phyloP scores from a whole-genome alignment of 306 rosid species.

The Quercus cerris region DNA sequence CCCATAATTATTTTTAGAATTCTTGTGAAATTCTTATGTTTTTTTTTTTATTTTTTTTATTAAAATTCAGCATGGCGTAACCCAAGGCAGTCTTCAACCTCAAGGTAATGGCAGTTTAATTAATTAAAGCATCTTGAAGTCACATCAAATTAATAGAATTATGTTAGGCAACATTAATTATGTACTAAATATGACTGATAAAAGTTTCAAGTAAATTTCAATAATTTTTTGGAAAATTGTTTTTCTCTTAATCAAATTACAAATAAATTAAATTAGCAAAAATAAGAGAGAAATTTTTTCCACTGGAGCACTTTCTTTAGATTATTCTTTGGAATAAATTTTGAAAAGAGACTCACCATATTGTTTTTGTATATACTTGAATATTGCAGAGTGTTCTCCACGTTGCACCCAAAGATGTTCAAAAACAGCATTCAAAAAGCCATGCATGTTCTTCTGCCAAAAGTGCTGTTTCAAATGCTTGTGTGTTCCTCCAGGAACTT shows the following conservation, averaged over 20 bases:
- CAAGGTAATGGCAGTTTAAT: conserved; percentile 33
- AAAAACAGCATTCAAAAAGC: conserved; percentile 65
- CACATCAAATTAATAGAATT: too few species aligned
- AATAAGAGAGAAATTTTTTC: too few species aligned
- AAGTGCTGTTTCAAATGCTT: conserved; percentile 72
- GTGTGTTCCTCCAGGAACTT: conserved; percentile 80
- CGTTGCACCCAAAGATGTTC: conserved; percentile 62
- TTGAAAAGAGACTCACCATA: too few species aligned
- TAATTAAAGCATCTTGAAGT: neutral
- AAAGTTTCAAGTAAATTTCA: too few species aligned
- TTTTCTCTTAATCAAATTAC: neutral
- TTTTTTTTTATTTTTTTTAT: conserved; percentile 3
- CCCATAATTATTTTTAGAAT: neutral
- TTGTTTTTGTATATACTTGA: too few species aligned
- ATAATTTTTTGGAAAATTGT: too few species aligned
- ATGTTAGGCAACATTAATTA: too few species aligned
- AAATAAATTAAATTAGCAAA: too few species aligned
- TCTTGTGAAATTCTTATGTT: neutral
- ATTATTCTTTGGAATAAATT: too few species aligned
- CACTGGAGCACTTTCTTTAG: too few species aligned
- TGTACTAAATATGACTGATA: too few species aligned
- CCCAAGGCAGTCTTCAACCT: conserved; percentile 78
- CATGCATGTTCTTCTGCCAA: conserved; percentile 70
- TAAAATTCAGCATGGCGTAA: conserved; percentile 47
- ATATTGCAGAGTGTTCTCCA: conserved; percentile 52